Base-by-base conservation (phyloP, 2,329 filamentous ascomycete species). In the Colletotrichum caudatum region DNA sequence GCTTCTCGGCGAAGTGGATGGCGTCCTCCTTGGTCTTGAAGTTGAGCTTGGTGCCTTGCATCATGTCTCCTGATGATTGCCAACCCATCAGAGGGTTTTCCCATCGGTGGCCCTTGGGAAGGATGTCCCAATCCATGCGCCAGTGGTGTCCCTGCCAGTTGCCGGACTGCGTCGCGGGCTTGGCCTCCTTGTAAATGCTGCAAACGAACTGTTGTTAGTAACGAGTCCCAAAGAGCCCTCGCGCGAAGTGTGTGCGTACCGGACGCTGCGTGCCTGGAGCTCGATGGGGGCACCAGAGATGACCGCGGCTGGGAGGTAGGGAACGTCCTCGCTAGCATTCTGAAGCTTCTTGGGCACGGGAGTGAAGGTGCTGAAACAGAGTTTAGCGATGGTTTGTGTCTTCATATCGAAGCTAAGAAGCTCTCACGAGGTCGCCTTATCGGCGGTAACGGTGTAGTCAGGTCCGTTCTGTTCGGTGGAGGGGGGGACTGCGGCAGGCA, bases 71-170 rank as follows among this genome's bases (percentile, higher is more conserved):
- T 23, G 94, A 97, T 33, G 95, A 98, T 81, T 98, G 95, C 97
- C 97, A 99, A 73, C 96, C 96, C 90, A 99, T 99, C 81, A 99
- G 84, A 58, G 93, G 94, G 84, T 99, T 99, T 86, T 99, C 96
- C 97, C 96, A 99, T 77, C 96, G 90, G 83, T 98, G 94, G 73
- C 96, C 96, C 85, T 97, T 98, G 77, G 88, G 84, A 41, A 98
- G 87, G 60, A 97, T 90, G 81, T 99, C 96, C 96, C 96, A 99
- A 82, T 99, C 96, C 94, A 99, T 97, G 62, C 95, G 92, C 96
- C 96, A 99, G 78, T 92, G 89, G 80, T 93, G 90, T 67, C 89
- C 85, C 80, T 93, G 91, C 93, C 94, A 97, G 77, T 90, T 89
- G 74, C 96, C 95, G 44, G 95, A 98, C 84, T 99, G 96, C 54